phyloP scores from a whole-genome alignment of 1,284 basidiomycete species.

The Cryptococcus amylolentus region DNA sequence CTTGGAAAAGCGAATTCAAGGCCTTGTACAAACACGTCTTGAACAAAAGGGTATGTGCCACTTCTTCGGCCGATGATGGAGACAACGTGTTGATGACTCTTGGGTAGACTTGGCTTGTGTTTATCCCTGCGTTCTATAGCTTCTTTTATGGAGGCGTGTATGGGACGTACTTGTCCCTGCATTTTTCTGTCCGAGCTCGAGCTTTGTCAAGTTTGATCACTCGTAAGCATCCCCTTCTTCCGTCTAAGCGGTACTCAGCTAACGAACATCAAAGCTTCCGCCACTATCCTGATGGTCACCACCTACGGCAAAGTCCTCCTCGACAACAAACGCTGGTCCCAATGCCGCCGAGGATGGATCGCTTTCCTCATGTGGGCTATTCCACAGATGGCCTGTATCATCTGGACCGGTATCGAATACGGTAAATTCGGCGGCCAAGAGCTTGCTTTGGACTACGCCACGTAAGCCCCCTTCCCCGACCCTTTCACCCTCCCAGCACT shows the following conservation, averaged over 20 bases:
- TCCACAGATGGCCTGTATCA: slow-evolving; percentile 23
- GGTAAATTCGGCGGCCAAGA: slow-evolving; percentile 8
- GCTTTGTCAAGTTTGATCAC: slow-evolving; percentile 34
- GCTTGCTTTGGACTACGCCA: slow-evolving; percentile 13
- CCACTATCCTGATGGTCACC: slow-evolving; percentile 9
- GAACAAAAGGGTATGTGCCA: slow-evolving; percentile 15
- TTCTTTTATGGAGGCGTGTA: slow-evolving; percentile 31
- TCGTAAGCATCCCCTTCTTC: slow-evolving; percentile 13
- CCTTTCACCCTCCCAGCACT: not conserved
- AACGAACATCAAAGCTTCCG: not conserved
- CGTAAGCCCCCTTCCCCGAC: slow-evolving; percentile 3
- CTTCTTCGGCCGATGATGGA: too few relatives aligned
- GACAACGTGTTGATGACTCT: not conserved
- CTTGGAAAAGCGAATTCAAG: slow-evolving; percentile 20
- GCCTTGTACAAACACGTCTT: slow-evolving; percentile 19
- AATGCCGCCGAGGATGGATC: slow-evolving; percentile 16
- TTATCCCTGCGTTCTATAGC: slow-evolving; percentile 29
- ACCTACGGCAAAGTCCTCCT: slow-evolving; percentile 21
- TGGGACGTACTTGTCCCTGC: slow-evolving; percentile 29
- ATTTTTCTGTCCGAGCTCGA: slow-evolving; percentile 34
- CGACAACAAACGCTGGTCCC: slow-evolving; percentile 19
- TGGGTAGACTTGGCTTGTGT: slow-evolving; percentile 21
- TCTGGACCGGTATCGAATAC: slow-evolving; percentile 26
- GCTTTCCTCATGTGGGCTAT: slow-evolving; percentile 23
- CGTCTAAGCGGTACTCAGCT: not conserved